These are phyloP conservation scores for Hypoxylon intermedium DNA, from an alignment of 495 filamentous ascomycete genomes.

Conservation along the genomic window DNA sequence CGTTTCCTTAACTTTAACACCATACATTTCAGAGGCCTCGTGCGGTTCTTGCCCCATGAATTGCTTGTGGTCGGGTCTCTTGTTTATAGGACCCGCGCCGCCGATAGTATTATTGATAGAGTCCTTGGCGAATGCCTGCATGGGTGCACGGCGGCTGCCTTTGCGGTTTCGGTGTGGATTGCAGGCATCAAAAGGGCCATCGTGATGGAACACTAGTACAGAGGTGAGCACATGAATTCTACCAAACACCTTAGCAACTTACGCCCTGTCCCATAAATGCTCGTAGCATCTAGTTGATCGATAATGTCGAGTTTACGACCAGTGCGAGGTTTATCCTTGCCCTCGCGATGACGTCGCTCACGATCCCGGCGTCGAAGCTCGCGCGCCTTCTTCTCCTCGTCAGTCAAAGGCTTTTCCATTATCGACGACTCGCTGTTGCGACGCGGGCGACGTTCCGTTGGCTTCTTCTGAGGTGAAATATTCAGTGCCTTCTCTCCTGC, in stretches of 20 bases:
- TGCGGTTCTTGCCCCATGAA: constrained; percentile 79
- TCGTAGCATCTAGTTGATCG: constrained; percentile 95
- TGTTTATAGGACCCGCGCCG: constrained; percentile 83
- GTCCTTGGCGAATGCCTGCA: constrained; percentile 94
- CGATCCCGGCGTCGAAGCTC: constrained; percentile 77
- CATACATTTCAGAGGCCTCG: constrained; percentile 87
- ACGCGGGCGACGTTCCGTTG: constrained; percentile 64
- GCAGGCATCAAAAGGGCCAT: constrained; percentile 97
- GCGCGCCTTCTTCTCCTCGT: constrained; percentile 77
- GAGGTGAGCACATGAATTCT: constrained; percentile 7
- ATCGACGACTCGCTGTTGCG: constrained; percentile 96
- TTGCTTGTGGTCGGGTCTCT: constrained; percentile 79
- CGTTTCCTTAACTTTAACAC: constrained; percentile 42
- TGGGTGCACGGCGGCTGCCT: constrained; percentile 81
- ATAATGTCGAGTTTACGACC: constrained; percentile 86
- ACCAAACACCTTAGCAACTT: constrained; percentile 48
- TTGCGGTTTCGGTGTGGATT: constrained; percentile 94
- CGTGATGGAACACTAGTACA: constrained; percentile 89
- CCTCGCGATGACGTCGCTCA: constrained; percentile 67
- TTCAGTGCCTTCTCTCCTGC: constrained; percentile 42
- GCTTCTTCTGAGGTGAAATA: constrained; percentile 47
- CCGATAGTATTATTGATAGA: constrained; percentile 92
- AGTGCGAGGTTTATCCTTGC: constrained; percentile 60
- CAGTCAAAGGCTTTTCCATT: constrained; percentile 72
- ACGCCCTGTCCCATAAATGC: constrained; percentile 95